A percentile compares a stretch with the other conserved stretches of the same genome.
These are phyloP conservation scores for Cardamine chenopodiifolia DNA, from an alignment of 345 rosid genomes.

Conservation along the genomic window DNA sequence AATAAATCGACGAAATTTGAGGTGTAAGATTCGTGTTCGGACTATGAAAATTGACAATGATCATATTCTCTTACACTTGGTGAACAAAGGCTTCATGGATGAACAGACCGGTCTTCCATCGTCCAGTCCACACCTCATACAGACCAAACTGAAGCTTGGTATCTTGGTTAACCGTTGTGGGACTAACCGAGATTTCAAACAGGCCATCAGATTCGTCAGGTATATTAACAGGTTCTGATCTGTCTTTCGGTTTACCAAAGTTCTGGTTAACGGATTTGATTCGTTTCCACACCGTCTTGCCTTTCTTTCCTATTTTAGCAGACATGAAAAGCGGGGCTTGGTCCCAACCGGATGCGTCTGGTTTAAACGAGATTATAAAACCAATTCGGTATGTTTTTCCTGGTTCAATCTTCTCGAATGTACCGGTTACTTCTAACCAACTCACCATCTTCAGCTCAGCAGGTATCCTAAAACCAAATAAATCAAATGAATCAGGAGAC, in stretches of 20 bases:
- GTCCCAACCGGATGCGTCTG: too few relatives aligned
- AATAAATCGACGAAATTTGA: not conserved
- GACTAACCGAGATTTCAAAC: constrained; percentile 22
- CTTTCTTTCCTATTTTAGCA: too few relatives aligned
- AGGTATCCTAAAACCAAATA: constrained; percentile 25
- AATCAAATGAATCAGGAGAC: not conserved
- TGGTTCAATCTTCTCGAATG: too few relatives aligned
- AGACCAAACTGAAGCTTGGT: constrained; percentile 56
- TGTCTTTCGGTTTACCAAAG: too few relatives aligned
- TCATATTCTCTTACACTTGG: constrained; percentile 21
- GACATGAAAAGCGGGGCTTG: too few relatives aligned
- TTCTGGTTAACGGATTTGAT: too few relatives aligned
- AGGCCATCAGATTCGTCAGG: not conserved
- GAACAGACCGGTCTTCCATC: constrained; percentile 63
- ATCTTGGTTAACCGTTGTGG: not conserved
- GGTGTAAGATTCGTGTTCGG: constrained; percentile 8
- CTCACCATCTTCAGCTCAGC: constrained; percentile 55
- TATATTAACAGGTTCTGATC: not conserved
- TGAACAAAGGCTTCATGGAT: constrained; percentile 49
- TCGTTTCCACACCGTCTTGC: too few relatives aligned
- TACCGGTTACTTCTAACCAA: too few relatives aligned
- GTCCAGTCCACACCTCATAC: constrained; percentile 72
- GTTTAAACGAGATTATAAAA: too few relatives aligned
- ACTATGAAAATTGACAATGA: not conserved
- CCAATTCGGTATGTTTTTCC: too few relatives aligned